A percentile compares a stretch with the other conserved stretches of the same genome.
Evolutionary conservation across 2,329 filamentous ascomycete genomes (phyloP).

Genomic region (Onygena corvina): DNA sequence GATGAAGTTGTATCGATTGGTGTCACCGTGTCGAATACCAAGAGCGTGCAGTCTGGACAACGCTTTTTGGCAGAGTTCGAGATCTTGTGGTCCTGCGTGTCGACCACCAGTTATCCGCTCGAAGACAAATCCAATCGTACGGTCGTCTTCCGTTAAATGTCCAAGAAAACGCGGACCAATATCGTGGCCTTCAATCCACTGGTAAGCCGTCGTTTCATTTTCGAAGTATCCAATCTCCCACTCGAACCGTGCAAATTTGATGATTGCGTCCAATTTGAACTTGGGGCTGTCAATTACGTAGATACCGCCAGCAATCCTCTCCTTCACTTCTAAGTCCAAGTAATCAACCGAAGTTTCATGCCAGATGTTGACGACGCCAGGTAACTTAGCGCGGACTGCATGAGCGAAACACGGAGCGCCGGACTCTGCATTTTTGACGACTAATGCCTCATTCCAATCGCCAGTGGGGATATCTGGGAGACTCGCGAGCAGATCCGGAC

Average conservation of each 20-base stretch:
- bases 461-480: slow-evolving; percentile 13
- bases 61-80: slow-evolving; percentile 16
- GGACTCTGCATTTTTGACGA: slow-evolving; percentile 15
- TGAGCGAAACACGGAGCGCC: slow-evolving; percentile 18
- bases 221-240: slow-evolving; percentile 30
- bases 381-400: slow-evolving; percentile 4
- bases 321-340: slow-evolving; percentile 16
- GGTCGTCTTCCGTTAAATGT: slow-evolving; percentile 8
- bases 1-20: slow-evolving; percentile 23
- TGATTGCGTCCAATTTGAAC: slow-evolving; percentile 19
- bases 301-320: slow-evolving; percentile 19
- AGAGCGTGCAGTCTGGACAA: slow-evolving; percentile 20
- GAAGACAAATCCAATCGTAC: slow-evolving; percentile 24
- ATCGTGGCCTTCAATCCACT: slow-evolving; percentile 25
- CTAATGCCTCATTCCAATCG: slow-evolving; percentile 24
- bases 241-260: slow-evolving; percentile 30
- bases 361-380: slow-evolving; percentile 14
- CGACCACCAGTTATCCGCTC: slow-evolving; percentile 21
- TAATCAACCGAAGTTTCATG: slow-evolving; percentile 20
- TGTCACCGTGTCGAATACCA: slow-evolving; percentile 21
- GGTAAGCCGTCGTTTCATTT: slow-evolving; percentile 29
- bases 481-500: slow-evolving; percentile 18
- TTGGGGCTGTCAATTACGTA: slow-evolving; percentile 18
- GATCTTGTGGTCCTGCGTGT: slow-evolving; percentile 19
- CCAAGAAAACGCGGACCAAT: slow-evolving; percentile 13